Base-by-base conservation (phyloP, 208 protist species). In the Crithidia brevicula region DNA sequence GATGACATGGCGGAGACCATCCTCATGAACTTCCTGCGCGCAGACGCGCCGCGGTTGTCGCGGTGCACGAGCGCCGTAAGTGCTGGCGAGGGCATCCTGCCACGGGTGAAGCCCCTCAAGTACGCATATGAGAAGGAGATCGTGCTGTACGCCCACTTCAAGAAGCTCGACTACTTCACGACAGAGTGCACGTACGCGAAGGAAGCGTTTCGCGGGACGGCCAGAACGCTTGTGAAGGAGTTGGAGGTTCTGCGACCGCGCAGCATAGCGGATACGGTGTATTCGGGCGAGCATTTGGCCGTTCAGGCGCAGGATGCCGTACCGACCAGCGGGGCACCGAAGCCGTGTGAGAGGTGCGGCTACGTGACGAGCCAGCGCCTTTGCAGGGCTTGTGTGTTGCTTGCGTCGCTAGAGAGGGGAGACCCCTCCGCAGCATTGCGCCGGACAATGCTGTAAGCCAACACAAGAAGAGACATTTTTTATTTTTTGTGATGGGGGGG, bases 1-100 rank as follows among this genome's bases (percentile, higher is more conserved):
- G 98, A 99, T 68, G 98, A 99, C 73, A 85, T 96, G 38, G 98
- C 98, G 27, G 98, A 99, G 70, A 99, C 98, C 36, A 92, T 99
- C 50, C 79, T 99, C 13, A 98, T 99, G 94, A 99, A 99, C 68
- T 67, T 97, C 9, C 82, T 99, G 18, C 92, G 98, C 46, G 96
- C 93, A 16, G 98, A 99, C 71, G 83, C 94, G 23, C 84, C 93
- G 34, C 93, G 98, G 25, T 78, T 99, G 49, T 72, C 87, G 22
- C 88, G 97, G n/a, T 98, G 96, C 81, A 90, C 85, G 50, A 78
- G 61, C 33, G 67, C 58, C 46, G 63, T 68, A 20, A 51, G 60
- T 13, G 49, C 52, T n/a, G 67, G 57, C 36, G 69, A 95, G 13
- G 82, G 85, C n/a, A 70, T 82, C 18, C 38, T 98, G 31, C 82